Evolutionary conservation across 768 basidiomycete species (phyloP).

Genomic region (Tulasnella calospora): DNA sequence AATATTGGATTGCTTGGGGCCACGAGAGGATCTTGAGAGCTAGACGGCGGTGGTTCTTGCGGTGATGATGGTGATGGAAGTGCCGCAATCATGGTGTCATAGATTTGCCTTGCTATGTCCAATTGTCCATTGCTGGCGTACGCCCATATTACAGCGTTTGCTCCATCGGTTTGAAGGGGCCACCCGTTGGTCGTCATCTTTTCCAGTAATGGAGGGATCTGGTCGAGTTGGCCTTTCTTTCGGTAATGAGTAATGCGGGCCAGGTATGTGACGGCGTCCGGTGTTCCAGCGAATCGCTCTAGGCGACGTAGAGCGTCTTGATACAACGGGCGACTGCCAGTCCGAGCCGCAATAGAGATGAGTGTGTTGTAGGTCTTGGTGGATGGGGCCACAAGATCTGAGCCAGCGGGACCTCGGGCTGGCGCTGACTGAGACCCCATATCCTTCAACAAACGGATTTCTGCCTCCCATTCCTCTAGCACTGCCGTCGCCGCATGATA

Average conservation of each 20-base stretch:
- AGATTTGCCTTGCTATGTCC: conserved; percentile 57
- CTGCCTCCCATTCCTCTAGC: conserved; percentile 51
- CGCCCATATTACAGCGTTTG: conserved; percentile 69
- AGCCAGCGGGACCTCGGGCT: background rate
- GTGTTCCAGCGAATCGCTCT: conserved; percentile 46
- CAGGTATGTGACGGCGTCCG: conserved; percentile 60
- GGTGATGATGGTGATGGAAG: background rate
- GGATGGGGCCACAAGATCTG: conserved; percentile 45
- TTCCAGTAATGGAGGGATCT: conserved; percentile 52
- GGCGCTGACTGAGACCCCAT: background rate
- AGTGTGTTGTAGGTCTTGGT: conserved; percentile 58
- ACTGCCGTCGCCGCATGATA: conserved; percentile 57
- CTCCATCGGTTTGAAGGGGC: conserved; percentile 56
- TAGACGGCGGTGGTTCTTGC: background rate
- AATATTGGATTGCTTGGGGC: conserved; percentile 27
- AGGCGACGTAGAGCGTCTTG: conserved; percentile 13
- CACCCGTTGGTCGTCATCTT: conserved; percentile 50
- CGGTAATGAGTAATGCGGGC: conserved; percentile 55
- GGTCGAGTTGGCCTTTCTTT: conserved; percentile 44
- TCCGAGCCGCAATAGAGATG: conserved; percentile 11
- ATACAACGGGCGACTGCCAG: background rate
- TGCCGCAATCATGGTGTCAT: conserved; percentile 45
- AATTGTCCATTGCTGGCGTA: conserved; percentile 51
- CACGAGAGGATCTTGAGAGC: background rate
- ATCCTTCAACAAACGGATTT: conserved; percentile 30